phyloP scores from a whole-genome alignment of 2,329 filamentous ascomycete species.

The Purpureocillium takamizusanense region DNA sequence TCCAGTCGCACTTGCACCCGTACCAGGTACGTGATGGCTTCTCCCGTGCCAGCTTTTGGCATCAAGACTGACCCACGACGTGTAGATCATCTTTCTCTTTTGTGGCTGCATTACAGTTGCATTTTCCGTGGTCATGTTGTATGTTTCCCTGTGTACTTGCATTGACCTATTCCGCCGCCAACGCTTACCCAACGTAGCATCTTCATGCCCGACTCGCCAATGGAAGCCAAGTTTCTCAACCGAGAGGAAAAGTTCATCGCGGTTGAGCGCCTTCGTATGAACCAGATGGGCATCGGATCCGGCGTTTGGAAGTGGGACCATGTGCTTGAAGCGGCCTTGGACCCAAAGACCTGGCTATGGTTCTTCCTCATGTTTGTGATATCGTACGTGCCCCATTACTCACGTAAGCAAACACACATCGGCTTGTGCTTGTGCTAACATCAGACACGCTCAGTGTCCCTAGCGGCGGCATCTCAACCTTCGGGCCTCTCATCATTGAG shows the following conservation, averaged over 20 bases:
- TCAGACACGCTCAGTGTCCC: constrained; percentile 25
- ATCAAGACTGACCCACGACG: background rate
- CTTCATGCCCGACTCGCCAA: constrained; percentile 56
- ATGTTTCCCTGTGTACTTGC: background rate
- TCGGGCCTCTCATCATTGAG: constrained; percentile 48
- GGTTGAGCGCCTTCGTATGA: constrained; percentile 44
- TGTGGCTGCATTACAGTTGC: constrained; percentile 33
- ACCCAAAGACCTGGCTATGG: constrained; percentile 34
- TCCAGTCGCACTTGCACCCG: no score
- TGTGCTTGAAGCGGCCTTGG: constrained; percentile 25
- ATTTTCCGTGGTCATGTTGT: constrained; percentile 37
- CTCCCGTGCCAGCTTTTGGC: background rate
- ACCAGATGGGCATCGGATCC: constrained; percentile 34
- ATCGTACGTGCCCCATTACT: constrained; percentile 31
- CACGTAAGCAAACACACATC: no score
- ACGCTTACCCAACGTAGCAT: constrained; percentile 10
- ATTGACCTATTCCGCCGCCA: constrained; percentile 15
- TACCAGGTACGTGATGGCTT: no score
- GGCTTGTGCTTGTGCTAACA: no score
- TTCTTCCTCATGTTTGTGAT: constrained; percentile 40
- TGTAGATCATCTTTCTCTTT: constrained; percentile 22
- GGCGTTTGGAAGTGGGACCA: constrained; percentile 32
- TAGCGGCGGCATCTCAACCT: constrained; percentile 48
- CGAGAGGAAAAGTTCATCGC: constrained; percentile 48
- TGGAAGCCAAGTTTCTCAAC: constrained; percentile 47